These are phyloP conservation scores for Phialophora macrospora DNA, from an alignment of 2,329 filamentous ascomycete species.

Conservation along the genomic window DNA sequence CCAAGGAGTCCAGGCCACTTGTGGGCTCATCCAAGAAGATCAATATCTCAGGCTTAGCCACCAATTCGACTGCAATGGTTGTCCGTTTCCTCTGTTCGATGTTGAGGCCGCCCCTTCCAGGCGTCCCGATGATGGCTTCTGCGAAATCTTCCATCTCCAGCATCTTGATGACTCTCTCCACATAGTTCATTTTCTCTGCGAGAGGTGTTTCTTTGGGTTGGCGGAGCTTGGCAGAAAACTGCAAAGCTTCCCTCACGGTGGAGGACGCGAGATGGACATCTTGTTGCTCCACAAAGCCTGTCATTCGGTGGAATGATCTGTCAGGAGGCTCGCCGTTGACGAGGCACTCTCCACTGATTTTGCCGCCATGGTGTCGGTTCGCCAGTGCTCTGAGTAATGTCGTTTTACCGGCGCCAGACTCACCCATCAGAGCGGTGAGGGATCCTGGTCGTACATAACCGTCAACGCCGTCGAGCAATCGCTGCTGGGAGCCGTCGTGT, in stretches of 20 bases:
- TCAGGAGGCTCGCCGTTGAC: slow-evolving; percentile 75
- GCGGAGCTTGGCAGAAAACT: neutral
- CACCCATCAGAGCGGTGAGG: neutral
- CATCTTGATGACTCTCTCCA: too few relatives aligned
- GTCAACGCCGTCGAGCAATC: neutral
- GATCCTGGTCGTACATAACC: neutral
- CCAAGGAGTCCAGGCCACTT: slow-evolving; percentile 66
- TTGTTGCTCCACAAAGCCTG: slow-evolving; percentile 88
- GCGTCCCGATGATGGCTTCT: too few relatives aligned
- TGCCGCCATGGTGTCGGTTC: neutral
- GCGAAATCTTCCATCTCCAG: too few relatives aligned
- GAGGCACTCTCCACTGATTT: slow-evolving; percentile 72
- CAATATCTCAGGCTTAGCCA: slow-evolving; percentile 53
- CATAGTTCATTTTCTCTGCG: too few relatives aligned
- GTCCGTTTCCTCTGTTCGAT: too few relatives aligned
- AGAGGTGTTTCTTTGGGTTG: too few relatives aligned
- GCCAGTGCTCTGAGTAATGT: neutral
- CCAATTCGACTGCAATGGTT: too few relatives aligned
- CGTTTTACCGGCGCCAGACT: neutral
- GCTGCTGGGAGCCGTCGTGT: neutral
- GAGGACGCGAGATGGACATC: slow-evolving; percentile 60
- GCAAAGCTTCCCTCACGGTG: neutral
- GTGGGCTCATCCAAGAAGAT: slow-evolving; percentile 69
- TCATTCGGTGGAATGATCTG: slow-evolving; percentile 83
- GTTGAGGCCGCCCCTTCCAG: too few relatives aligned